Evolutionary conservation across 192 early-diverging fungal species (phyloP).

Genomic region (Backusella tarrabulga): DNA sequence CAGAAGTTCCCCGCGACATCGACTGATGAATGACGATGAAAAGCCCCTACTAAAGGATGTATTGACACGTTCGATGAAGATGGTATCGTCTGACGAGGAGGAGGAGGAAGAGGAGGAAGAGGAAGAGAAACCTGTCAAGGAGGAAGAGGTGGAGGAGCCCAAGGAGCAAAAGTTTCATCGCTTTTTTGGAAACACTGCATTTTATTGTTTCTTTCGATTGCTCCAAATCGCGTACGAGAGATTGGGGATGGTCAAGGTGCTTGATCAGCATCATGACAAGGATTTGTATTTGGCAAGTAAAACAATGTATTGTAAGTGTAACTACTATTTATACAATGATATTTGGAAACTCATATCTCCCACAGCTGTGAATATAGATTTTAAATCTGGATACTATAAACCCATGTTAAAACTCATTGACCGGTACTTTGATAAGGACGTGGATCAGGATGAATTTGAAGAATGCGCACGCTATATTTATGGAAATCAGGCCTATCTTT

Average conservation of each 20-base stretch:
- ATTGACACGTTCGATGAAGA: constrained; percentile 19
- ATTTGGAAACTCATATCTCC: too few species aligned
- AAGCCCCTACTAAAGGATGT: constrained; percentile 26
- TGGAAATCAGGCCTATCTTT: constrained; percentile 82
- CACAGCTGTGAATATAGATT: constrained; percentile 45
- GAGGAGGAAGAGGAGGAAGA: constrained; percentile 22
- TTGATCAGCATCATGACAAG: constrained; percentile 55
- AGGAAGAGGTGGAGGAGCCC: background rate
- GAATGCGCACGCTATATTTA: constrained; percentile 85
- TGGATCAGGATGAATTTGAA: constrained; percentile 81
- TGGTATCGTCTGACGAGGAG: background rate
- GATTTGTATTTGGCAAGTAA: constrained; percentile 52
- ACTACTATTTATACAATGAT: background rate
- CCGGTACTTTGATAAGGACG: constrained; percentile 74
- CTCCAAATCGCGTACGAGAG: constrained; percentile 56
- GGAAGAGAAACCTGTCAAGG: constrained; percentile 14
- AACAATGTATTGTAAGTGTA: constrained; percentile 42
- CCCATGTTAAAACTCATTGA: constrained; percentile 73
- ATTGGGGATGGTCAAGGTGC: constrained; percentile 74
- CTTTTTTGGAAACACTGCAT: constrained; percentile 85
- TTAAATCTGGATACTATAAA: constrained; percentile 66
- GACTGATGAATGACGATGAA: constrained; percentile 17
- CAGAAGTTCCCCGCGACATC: background rate
- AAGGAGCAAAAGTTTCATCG: constrained; percentile 43
- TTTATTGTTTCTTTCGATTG: constrained; percentile 72